Base-by-base conservation (phyloP, 352 stramenopile species). In the Globisporangium spiculum region DNA sequence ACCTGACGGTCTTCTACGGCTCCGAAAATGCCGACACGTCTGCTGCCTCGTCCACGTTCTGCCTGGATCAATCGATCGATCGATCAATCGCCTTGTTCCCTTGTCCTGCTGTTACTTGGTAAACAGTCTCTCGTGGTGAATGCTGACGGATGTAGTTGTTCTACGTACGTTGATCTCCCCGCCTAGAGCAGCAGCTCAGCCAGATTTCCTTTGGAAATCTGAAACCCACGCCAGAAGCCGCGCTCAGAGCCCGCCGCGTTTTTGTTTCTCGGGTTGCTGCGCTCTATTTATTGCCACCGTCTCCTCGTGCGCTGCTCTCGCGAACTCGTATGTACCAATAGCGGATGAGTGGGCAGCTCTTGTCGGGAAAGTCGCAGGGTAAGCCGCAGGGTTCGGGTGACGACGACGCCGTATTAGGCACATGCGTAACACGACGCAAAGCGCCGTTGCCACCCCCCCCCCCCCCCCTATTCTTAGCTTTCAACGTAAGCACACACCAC, bases 221-320 rank as follows among this genome's bases (percentile, higher is more conserved):
- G 55, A 60, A 60, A 60, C 55, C 20, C 30, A 30, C 55, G 7
- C 3, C 27, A 12, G 10, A 1, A 57, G n/a, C 22, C 27, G 30
- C 55, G 20, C 55, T 60, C 27, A 60, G 55, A 60, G 30, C 30
- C 30, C 4, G 18, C 27, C 27, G 27, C 55, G 55, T 44, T 46
- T 20, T 14, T 46, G 14, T 20, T 46, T 16, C 18, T 46, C 14
- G 14, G 12, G 12, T 0, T 6, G 38, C 38, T 46, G 38, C 38
- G 12, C 12, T 60, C 55, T 60, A 60, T 60, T 60, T 60, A 60
- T 60, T 46, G 30, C 55, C 18, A 12, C 38, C 38, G 38, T 46
- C 38, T 44, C 14, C 38, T 46, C 12, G 38, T 46, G 18, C 9
- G 18, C 27, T 34, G 18, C 46, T 14, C 1, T 46, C 41, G 27